phyloP scores from a whole-genome alignment of 805 yeast species.

The Saturnispora bothae region DNA sequence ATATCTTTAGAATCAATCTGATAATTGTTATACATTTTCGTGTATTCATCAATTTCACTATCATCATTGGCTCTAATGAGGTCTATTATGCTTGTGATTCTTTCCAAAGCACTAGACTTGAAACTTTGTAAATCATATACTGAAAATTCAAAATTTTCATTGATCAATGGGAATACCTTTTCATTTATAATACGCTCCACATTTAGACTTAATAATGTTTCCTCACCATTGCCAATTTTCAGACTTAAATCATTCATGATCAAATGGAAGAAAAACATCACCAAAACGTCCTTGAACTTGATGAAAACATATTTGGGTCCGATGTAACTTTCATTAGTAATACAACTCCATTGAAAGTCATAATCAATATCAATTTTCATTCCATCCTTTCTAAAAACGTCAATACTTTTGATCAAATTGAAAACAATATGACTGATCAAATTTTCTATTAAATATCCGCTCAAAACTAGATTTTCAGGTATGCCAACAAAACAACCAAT shows the following conservation, averaged over 20 bases:
- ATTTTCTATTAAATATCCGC: background rate
- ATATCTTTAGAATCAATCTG: constrained; percentile 48
- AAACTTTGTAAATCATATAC: background rate
- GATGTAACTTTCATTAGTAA: constrained; percentile 19
- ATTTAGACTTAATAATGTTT: background rate
- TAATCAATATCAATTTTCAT: background rate
- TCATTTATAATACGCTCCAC: background rate
- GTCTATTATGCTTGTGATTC: background rate
- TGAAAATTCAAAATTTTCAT: background rate
- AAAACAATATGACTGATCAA: constrained; percentile 5
- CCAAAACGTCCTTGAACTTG: constrained; percentile 20
- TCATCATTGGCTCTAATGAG: background rate
- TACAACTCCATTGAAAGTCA: constrained; percentile 20
- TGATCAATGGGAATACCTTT: background rate
- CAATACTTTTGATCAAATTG: constrained; percentile 6
- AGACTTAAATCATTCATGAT: constrained; percentile 6
- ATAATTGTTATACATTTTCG: constrained; percentile 24
- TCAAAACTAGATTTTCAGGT: background rate
- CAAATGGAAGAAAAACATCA: constrained; percentile 17
- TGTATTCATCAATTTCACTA: constrained; percentile 14
- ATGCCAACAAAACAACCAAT: background rate
- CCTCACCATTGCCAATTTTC: background rate
- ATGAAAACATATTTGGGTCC: constrained; percentile 19
- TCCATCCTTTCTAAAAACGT: constrained; percentile 1
- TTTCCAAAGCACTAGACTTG: background rate